phyloP scores from a whole-genome alignment of 2,329 filamentous ascomycete species.

The Aureobasidium sp. region DNA sequence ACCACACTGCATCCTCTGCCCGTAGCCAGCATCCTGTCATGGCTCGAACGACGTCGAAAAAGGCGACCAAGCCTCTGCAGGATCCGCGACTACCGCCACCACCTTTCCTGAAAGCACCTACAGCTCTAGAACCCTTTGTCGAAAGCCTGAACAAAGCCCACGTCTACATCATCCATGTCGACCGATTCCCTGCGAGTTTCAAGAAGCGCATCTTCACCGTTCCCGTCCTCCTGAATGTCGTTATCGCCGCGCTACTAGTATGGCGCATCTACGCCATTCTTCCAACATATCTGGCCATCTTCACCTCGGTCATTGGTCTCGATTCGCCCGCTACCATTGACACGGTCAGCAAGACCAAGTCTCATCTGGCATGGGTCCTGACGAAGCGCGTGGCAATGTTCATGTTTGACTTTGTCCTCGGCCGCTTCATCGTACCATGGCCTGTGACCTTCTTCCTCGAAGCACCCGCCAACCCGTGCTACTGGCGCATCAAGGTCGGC shows the following conservation, averaged over 20 bases:
- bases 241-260: constrained; percentile 55
- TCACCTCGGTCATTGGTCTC: constrained; percentile 57
- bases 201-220: constrained; percentile 80
- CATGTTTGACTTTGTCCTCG: constrained; percentile 59
- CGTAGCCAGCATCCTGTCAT: neutral
- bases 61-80: constrained; percentile 6
- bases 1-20: neutral
- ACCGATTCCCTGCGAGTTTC: constrained; percentile 58
- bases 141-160: constrained; percentile 56
- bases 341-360: constrained; percentile 48
- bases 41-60: constrained; percentile 9
- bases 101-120: constrained; percentile 61
- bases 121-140: constrained; percentile 57
- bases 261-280: constrained; percentile 61
- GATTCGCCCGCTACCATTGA: constrained; percentile 59
- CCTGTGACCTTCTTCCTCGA: constrained; percentile 50
- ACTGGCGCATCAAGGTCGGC: constrained; percentile 67
- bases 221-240: constrained; percentile 66
- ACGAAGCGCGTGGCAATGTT: constrained; percentile 56
- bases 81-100: constrained; percentile 19
- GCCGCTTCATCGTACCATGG: constrained; percentile 39
- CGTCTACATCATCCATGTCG: constrained; percentile 80
- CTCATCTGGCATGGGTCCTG: constrained; percentile 49
- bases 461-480: constrained; percentile 53
- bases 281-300: constrained; percentile 64